Percentiles rank a stretch among this genome's conserved stretches.
Evolutionary conservation across 2,329 filamentous ascomycete genomes (phyloP).

Genomic region (Neurospora crassa): DNA sequence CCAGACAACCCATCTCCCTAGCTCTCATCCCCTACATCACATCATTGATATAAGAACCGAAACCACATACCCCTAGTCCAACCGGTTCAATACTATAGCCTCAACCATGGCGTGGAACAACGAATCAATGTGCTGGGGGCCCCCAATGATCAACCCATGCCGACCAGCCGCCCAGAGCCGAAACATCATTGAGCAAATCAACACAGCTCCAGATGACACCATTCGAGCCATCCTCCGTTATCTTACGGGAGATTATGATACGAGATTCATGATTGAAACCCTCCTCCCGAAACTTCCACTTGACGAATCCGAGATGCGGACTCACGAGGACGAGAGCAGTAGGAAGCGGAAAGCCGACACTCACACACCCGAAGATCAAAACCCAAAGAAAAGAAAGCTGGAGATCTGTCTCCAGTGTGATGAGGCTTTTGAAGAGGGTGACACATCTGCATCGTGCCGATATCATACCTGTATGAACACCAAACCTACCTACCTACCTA

Average conservation of each 20-base stretch:
- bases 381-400: neutral
- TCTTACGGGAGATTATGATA: neutral
- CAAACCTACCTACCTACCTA: neutral
- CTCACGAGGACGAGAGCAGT: neutral
- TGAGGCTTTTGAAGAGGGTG: neutral
- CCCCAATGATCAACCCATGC: neutral
- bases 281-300: neutral
- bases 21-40: too few species aligned
- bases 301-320: neutral
- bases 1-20: too few species aligned
- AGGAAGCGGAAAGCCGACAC: neutral
- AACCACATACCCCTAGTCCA: too few species aligned
- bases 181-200: neutral
- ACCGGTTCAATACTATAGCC: neutral
- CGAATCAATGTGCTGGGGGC: neutral
- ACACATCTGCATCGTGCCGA: neutral
- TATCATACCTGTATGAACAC: neutral
- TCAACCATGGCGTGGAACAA: neutral
- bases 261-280: neutral
- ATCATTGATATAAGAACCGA: too few species aligned
- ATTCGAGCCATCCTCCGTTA: neutral
- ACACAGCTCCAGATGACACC: neutral
- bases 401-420: neutral
- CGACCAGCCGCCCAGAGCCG: neutral
- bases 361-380: neutral